Conservation (phyloP, 2,329 filamentous ascomycete species). For the Talaromyces verruculosus region DNA sequence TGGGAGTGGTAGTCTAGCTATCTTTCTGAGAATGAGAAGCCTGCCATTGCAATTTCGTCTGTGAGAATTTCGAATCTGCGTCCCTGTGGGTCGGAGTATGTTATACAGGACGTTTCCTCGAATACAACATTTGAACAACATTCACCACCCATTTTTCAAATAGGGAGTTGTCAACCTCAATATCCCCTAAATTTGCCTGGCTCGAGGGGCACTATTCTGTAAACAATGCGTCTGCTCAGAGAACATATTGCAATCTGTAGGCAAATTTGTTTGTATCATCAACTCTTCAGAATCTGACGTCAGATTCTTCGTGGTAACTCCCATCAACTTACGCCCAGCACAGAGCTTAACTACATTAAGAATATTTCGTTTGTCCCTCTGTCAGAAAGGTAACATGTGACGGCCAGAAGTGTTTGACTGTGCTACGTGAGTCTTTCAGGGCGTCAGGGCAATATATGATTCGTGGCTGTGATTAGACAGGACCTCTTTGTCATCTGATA, state of each 20-base stretch:
- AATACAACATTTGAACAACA: not conserved
- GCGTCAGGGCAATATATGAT: not conserved
- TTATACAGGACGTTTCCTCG: too few species aligned
- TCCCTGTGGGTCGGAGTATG: too few species aligned
- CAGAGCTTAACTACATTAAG: not conserved
- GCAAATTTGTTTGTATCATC: too few species aligned
- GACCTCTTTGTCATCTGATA: not conserved
- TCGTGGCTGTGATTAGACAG: not conserved
- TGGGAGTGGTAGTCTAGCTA: not conserved
- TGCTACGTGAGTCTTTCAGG: not conserved
- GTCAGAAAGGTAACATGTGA: not conserved
- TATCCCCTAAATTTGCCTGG: not conserved
- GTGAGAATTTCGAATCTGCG: not conserved
- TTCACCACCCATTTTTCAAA: not conserved
- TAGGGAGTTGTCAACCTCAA: not conserved
- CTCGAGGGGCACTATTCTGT: not conserved
- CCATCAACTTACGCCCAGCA: not conserved
- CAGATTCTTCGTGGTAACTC: not conserved
- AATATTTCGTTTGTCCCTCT: not conserved
- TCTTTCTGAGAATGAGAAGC: not conserved
- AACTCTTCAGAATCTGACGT: not conserved
- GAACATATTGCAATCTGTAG: not conserved
- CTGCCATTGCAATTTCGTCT: not conserved
- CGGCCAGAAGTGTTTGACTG: not conserved
- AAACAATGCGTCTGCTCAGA: too few species aligned